Base-by-base conservation (phyloP, 192 early-diverging fungal genomes). In the Rhizophagus prolifer region DNA sequence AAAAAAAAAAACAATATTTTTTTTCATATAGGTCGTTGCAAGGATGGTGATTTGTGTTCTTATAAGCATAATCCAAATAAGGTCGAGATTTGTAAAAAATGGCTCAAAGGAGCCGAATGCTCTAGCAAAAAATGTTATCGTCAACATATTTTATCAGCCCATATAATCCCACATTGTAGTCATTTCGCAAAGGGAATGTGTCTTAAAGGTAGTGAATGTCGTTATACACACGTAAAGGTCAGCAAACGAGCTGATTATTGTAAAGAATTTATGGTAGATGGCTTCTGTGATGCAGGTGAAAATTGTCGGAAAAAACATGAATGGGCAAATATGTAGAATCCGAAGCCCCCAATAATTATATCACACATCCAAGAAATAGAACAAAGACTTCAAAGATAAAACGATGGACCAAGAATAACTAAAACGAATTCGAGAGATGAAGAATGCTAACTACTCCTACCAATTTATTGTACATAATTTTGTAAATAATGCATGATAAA, bases 211-310 rank as follows among this genome's bases (percentile, higher is more conserved):
- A 34, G 47, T 47, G 66, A 36, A 36, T 72, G 71, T 28, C 71
- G 50, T 26, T 72, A 72, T 58, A 72, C 71, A 21, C 71, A 72
- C 23, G 71, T 72, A 19, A 38, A 72, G 12, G 71, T 72, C 12
- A 44, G 34, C 25, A 72, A 58, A 28, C 25, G 41, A 31, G 71
- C 71, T 14, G 10, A 16, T 26, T 25, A 50, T 21, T 72, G 71
- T 26, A 34, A 58, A 58, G 25, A 30, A 38, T 72, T 72, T 58
- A 28, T 58, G 16, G 50, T 28, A 59, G 66, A 38, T 10, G 71
- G 71, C 9, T 72, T 44, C 31, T 72, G 71, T 25, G 46, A 47
- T 21, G 13, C 6, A 72, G 71, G 71, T 14, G 41, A 72, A 21
- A 59, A 19, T 50, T 72, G 71, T n/a, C 25, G 47, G 58, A 44